phyloP scores from a whole-genome alignment of 75 land plant species.

The Chamaecyparis obtusa region DNA sequence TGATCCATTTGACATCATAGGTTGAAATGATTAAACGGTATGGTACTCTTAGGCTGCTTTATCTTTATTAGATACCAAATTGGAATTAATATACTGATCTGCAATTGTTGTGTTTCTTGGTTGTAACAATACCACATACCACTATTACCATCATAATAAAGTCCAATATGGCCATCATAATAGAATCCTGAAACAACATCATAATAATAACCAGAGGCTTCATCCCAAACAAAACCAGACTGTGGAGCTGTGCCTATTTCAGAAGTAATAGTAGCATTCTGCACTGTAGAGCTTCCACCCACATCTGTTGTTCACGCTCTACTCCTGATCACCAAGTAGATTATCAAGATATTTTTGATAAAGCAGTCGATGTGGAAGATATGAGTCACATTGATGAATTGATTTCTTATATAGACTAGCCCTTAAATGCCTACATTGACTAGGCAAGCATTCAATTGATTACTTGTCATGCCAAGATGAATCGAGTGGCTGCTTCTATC shows the following conservation, averaged over 20 bases:
- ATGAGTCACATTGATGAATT: too few relatives aligned
- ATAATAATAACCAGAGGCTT: constrained; percentile 55
- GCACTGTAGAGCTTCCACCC: constrained; percentile 5
- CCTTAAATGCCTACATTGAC: too few relatives aligned
- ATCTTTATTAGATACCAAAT: background rate
- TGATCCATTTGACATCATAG: too few relatives aligned
- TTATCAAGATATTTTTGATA: too few relatives aligned
- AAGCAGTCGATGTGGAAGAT: too few relatives aligned
- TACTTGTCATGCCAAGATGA: too few relatives aligned
- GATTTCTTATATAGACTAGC: too few relatives aligned
- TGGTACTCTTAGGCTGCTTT: too few relatives aligned
- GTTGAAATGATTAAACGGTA: too few relatives aligned
- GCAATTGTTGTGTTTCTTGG: constrained; percentile 39
- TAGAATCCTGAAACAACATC: constrained; percentile 53
- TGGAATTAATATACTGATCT: constrained; percentile 12
- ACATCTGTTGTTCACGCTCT: background rate
- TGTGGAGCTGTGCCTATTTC: constrained; percentile 21
- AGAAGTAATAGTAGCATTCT: constrained; percentile 5
- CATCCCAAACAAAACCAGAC: constrained; percentile 58
- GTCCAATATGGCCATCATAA: constrained; percentile 44
- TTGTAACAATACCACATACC: constrained; percentile 49
- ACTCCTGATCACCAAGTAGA: too few relatives aligned
- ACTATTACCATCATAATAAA: constrained; percentile 51
- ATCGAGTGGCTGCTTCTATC: too few relatives aligned
- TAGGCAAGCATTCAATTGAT: too few relatives aligned